Percentiles rank a stretch among this genome's conserved stretches.
Conservation (phyloP, 768 basidiomycete species). For the Ramaria rubella region DNA sequence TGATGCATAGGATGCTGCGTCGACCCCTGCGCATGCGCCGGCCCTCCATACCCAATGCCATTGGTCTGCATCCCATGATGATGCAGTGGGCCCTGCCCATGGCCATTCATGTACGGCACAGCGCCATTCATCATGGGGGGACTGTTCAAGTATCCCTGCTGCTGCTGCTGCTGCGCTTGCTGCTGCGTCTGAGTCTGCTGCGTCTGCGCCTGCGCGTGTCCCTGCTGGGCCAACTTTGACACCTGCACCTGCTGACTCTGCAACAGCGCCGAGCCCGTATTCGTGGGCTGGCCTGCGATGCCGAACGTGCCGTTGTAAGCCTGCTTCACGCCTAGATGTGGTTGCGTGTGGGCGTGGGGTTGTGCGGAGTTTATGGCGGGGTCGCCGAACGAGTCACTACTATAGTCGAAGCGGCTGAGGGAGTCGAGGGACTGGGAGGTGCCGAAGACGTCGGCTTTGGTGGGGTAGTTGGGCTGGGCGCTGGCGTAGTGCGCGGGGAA, state of each 20-base stretch:
- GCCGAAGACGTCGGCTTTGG: conserved; percentile 12
- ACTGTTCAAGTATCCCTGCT: neutral
- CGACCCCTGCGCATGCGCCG: conserved; percentile 19
- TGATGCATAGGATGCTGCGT: conserved; percentile 19
- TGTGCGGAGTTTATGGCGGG: neutral
- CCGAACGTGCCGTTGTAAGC: neutral
- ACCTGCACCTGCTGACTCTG: conserved; percentile 12
- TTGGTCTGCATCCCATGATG: neutral
- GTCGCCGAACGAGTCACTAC: neutral
- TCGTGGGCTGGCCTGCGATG: neutral
- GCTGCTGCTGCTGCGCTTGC: conserved; percentile 26
- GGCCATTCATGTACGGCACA: neutral
- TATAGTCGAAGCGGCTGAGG: conserved; percentile 2
- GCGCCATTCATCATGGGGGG: neutral
- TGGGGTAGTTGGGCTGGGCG: conserved; percentile 1
- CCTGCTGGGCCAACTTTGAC: neutral
- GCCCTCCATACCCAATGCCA: neutral
- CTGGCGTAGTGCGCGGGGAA: neutral
- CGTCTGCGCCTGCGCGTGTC: neutral
- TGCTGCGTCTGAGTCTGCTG: neutral
- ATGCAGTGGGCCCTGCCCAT: neutral
- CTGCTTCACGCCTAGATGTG: neutral
- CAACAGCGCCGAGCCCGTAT: conserved; percentile 8
- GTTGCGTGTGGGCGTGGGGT: neutral
- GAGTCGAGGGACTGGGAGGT: neutral